phyloP scores from a whole-genome alignment of 2,329 filamentous ascomycete species.

The Magnaporthiopsis poae region DNA sequence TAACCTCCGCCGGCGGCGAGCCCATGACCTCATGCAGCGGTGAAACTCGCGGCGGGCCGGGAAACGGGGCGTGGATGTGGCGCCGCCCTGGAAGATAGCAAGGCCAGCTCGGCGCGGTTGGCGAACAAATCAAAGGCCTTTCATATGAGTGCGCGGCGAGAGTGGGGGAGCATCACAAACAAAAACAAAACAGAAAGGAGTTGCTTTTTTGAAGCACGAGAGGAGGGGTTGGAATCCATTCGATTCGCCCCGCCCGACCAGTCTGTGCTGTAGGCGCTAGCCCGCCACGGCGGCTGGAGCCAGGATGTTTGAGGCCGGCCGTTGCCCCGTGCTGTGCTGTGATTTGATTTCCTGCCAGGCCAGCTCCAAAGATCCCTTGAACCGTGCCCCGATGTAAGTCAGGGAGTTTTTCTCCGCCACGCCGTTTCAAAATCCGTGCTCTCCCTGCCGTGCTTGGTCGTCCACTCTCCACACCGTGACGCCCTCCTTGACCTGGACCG shows the following conservation, averaged over 20 bases:
- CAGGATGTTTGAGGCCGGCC: no score
- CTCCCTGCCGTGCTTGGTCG: no score
- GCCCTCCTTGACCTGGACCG: not conserved
- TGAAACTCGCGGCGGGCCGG: not conserved
- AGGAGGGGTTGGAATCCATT: no score
- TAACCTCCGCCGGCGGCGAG: not conserved
- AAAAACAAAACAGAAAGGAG: no score
- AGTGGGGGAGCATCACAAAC: no score
- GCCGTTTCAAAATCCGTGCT: not conserved
- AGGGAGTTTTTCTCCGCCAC: not conserved
- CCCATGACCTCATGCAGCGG: not conserved
- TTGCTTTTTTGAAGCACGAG: no score
- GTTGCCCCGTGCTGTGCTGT: no score
- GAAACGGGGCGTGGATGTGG: not conserved
- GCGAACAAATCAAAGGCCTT: not conserved
- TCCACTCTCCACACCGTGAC: not conserved
- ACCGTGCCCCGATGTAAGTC: not conserved
- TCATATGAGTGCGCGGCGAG: no score
- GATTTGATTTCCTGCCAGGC: no score
- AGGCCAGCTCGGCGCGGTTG: not conserved
- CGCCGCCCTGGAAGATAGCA: not conserved
- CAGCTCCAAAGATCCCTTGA: not conserved
- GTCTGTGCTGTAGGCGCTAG: no score
- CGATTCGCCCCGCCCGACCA: no score
- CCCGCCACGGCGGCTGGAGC: not conserved